Base-by-base conservation (phyloP, 768 basidiomycete genomes). In the Zangia roseola region DNA sequence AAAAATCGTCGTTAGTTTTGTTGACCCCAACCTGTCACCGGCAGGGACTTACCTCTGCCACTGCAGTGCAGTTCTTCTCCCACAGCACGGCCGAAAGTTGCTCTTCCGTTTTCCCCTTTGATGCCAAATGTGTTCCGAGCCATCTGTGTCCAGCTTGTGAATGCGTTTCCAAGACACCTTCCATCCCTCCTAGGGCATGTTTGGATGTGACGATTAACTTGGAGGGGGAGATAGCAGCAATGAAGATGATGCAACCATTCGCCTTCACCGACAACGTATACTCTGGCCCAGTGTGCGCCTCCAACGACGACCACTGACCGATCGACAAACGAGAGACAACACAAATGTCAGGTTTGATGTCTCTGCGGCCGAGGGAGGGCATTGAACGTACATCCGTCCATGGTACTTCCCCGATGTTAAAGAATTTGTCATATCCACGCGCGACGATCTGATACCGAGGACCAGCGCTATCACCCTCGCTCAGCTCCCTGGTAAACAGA, bases 361-460 rank as follows among this genome's bases (percentile, higher is more conserved):
- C n/a, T n/a, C n/a, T n/a, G n/a, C n/a, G n/a, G n/a, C n/a, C 16
- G 10, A 48, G 40, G 4, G 34, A 40, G 44, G 10, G 31, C 2
- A 35, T 25, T 9, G 19, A 9, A 73, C 89, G 58, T 62, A 95
- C 95, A 48, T 84, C 83, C 1, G 88, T 94, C 93, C 94, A 98
- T 3, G 87, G 90, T 5, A 97, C 92, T 67, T 99, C 97, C 4
- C 86, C 91, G 25, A 97, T 91, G 63, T 97, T 97, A 76, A 97
- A 98, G 70, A 99, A 98, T 73, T 99, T 99, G 74, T 98, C 97
- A 64, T 99, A 98, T 0, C 95, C 97, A 39, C 97, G 74, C 0
- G 80, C 87, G 2, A 97, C 83, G 48, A 99, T 94, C 47, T 84
- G 72, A 51, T 75, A 68, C 44, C 62, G 64, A 40, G 52, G 58